Conservation (phyloP, 495 filamentous ascomycete genomes). For the Aspergillus campestris region DNA sequence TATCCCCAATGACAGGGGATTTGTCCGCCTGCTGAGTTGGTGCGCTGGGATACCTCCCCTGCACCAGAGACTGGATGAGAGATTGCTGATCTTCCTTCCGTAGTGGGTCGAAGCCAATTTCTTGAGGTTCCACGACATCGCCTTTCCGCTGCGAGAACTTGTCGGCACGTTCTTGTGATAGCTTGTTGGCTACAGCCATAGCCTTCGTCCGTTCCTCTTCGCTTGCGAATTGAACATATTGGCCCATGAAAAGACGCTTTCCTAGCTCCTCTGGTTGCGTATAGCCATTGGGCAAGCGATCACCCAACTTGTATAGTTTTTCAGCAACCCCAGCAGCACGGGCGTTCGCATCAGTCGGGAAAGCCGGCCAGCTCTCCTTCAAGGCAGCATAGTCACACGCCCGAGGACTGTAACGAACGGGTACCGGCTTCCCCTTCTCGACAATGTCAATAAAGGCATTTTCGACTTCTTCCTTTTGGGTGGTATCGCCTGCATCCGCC, state of each 20-base stretch:
- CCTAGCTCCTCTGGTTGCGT: constrained; percentile 32
- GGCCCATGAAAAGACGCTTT: constrained; percentile 29
- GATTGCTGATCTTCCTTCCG: constrained; percentile 49
- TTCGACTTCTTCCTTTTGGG: constrained; percentile 20
- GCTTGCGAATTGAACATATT: constrained; percentile 33
- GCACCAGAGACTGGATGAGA: constrained; percentile 68
- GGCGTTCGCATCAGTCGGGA: constrained; percentile 25
- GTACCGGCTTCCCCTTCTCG: constrained; percentile 19
- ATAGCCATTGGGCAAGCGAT: constrained; percentile 32
- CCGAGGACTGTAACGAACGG: constrained; percentile 29
- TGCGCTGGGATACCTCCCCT: constrained; percentile 29
- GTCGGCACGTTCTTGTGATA: constrained; percentile 31
- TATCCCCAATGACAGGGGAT: constrained; percentile 24
- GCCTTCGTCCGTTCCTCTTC: constrained; percentile 33
- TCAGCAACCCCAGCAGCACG: constrained; percentile 26
- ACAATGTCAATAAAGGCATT: constrained; percentile 23
- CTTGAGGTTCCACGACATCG: constrained; percentile 29
- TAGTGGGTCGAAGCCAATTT: constrained; percentile 33
- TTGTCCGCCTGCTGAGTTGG: constrained; percentile 10
- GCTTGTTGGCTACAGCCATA: constrained; percentile 25
- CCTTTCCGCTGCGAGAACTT: constrained; percentile 34
- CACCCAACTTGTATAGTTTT: constrained; percentile 28
- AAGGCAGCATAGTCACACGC: constrained; percentile 21
- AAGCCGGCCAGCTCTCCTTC: constrained; percentile 35
- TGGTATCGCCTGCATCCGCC: constrained; percentile 18